Conservation (phyloP, 176 grass and related monocot species). For the Aechmea fasciata region DNA sequence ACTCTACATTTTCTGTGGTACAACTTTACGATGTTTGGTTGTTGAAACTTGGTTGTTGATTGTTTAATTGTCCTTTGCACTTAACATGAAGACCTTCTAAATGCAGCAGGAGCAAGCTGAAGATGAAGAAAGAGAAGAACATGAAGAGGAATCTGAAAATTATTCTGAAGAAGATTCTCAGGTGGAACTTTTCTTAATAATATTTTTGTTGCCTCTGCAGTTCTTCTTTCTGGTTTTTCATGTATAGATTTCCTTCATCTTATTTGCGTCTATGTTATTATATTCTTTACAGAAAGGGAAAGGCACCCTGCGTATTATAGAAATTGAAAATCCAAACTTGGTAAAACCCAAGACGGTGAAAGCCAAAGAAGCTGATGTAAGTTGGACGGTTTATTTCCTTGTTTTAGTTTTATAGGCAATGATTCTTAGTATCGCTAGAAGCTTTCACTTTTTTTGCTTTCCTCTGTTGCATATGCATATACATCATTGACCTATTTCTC, state of each 20-base stretch:
- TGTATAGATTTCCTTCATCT: not conserved
- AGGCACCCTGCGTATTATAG: conserved; percentile 12
- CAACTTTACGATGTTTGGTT: not conserved
- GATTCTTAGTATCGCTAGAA: not conserved
- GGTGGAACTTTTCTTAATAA: not conserved
- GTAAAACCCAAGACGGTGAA: conserved; percentile 17
- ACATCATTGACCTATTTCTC: not conserved
- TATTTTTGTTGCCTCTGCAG: not conserved
- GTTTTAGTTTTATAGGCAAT: conserved; percentile 2
- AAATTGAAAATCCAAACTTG: conserved; percentile 24
- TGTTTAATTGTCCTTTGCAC: not conserved
- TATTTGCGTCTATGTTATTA: not conserved
- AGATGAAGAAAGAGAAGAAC: conserved; percentile 9
- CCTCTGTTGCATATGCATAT: not conserved
- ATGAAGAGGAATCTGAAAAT: conserved; percentile 13
- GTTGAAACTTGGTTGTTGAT: not conserved
- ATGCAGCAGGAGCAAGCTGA: conserved; percentile 9
- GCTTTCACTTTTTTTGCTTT: not conserved
- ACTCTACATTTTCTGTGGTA: not conserved
- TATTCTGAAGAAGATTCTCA: conserved; percentile 15
- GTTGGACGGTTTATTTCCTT: not conserved
- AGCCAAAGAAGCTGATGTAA: conserved; percentile 25
- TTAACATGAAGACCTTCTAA: not conserved
- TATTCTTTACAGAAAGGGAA: conserved; percentile 16
- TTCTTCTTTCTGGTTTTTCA: not conserved